Conservation (phyloP, 805 yeast genomes). For the Vanderwaltozyma polyspora region DNA sequence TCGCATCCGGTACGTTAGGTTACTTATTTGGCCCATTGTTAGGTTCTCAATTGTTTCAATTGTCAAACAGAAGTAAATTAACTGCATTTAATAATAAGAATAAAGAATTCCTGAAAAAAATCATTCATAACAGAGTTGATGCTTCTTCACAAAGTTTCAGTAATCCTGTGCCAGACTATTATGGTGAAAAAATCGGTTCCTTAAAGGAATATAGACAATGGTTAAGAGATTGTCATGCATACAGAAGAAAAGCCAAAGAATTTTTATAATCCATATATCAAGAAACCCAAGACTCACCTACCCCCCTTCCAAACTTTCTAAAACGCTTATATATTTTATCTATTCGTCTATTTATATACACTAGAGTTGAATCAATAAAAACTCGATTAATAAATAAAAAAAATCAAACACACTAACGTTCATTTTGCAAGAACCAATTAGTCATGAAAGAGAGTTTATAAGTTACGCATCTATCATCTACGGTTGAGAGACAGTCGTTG, state of each 20-base stretch:
- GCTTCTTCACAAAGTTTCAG: constrained; percentile 82
- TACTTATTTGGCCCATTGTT: constrained; percentile 72
- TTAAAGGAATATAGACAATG: constrained; percentile 83
- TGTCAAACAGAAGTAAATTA: constrained; percentile 38
- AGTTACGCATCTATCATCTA: no score
- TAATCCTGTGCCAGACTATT: constrained; percentile 97
- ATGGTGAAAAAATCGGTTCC: constrained; percentile 90
- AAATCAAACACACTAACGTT: background rate
- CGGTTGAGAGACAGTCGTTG: no score
- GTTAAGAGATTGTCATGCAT: constrained; percentile 91
- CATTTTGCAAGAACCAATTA: no score
- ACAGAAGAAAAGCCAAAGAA: constrained; percentile 68
- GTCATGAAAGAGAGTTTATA: no score
- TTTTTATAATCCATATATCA: no score
- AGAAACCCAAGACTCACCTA: no score
- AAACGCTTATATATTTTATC: background rate
- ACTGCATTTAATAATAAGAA: constrained; percentile 49
- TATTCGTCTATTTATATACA: background rate
- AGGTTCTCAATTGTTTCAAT: constrained; percentile 60
- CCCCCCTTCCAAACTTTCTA: no score
- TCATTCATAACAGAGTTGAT: constrained; percentile 75
- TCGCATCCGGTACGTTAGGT: constrained; percentile 66
- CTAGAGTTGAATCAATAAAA: background rate
- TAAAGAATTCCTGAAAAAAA: constrained; percentile 59
- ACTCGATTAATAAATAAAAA: background rate